Evolutionary conservation across 179 eudicot genomes (phyloP), one percentile per base, ranked within the genome.

Genomic region (Sideroxylon spinosum): DNA sequence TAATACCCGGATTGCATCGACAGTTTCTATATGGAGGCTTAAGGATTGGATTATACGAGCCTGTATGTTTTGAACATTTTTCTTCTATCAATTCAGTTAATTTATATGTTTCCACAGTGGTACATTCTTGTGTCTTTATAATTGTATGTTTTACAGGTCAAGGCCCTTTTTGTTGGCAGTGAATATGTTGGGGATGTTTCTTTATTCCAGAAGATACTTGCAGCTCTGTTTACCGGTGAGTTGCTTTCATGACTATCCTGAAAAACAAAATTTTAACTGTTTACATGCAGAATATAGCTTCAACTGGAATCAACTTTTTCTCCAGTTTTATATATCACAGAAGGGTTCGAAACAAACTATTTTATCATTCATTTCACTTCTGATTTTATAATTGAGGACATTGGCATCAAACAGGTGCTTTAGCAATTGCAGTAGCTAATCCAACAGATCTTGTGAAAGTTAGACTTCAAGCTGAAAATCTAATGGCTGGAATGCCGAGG

Each of bases 381-480:
- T 73, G 25, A 62, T 71, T 78, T 8, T 75, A 67, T 61, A 49
- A 81, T 57, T 67, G 14, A 52, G 10, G 28, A 26, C 11, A 5
- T 71, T n/a, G n/a, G n/a, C n/a, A 76, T 49, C 44, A 50, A 29
- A 61, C 86, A 93, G 98, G 98, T 84, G 94, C 97, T 61, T 84
- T 93, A 69, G 97, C 96, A 77, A 93, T 93, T 78, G 62, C 81
- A 17, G 85, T 93, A 81, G 97, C 97, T 48, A 93, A 89, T 83
- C 97, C 97, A 60, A 93, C 97, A 50, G 97, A 93, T 85, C 91
- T 93, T 64, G 97, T 93, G 37, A 93, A 93, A 84, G 92, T 93
- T 82, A 91, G 97, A 73, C 92, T 93, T 57, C 97, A 93, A 86
- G 90, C 97, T 48, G 97, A 93, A 83, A 91, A 89, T 81, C 74